A percentile compares a stretch with the other conserved stretches of the same genome.
These are phyloP conservation scores for Fusarium sp. DNA, from an alignment of 2,329 filamentous ascomycete species.

Conservation along the genomic window DNA sequence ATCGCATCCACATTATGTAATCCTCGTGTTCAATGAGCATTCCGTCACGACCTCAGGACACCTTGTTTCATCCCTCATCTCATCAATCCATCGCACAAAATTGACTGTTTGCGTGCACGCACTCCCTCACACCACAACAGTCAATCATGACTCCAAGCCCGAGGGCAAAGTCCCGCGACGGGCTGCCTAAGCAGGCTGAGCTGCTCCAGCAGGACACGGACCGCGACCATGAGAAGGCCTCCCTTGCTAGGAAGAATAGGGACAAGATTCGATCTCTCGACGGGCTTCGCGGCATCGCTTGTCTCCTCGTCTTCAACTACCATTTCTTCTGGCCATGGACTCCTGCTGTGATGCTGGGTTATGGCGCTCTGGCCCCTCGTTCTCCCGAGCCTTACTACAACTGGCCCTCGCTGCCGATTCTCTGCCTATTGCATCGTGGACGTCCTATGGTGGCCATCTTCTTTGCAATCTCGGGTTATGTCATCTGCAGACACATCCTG, in stretches of 20 bases:
- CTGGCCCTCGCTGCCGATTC: conserved; percentile 52
- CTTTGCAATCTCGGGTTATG: conserved; percentile 59
- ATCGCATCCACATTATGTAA: background rate
- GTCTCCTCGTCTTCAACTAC: conserved; percentile 57
- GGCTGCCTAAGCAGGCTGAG: background rate
- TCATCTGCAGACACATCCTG: conserved; percentile 54
- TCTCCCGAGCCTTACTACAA: conserved; percentile 50
- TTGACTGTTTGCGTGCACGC: background rate
- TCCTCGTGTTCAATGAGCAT: background rate
- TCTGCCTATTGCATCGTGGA: conserved; percentile 55
- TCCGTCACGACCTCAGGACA: background rate
- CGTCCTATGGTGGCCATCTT: conserved; percentile 58
- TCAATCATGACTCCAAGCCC: background rate
- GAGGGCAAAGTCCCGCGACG: background rate
- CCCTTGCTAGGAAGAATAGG: conserved; percentile 21
- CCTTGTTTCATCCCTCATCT: background rate
- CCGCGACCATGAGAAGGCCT: conserved; percentile 18
- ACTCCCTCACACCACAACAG: background rate
- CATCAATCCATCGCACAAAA: background rate
- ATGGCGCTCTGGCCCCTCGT: conserved; percentile 52
- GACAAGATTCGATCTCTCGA: conserved; percentile 56
- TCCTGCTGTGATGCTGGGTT: conserved; percentile 54
- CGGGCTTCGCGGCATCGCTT: conserved; percentile 56
- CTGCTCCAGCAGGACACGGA: background rate
- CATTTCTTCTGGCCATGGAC: conserved; percentile 58